Base-by-base conservation (phyloP, 2,329 filamentous ascomycete genomes). In the Meredithiella fracta region DNA sequence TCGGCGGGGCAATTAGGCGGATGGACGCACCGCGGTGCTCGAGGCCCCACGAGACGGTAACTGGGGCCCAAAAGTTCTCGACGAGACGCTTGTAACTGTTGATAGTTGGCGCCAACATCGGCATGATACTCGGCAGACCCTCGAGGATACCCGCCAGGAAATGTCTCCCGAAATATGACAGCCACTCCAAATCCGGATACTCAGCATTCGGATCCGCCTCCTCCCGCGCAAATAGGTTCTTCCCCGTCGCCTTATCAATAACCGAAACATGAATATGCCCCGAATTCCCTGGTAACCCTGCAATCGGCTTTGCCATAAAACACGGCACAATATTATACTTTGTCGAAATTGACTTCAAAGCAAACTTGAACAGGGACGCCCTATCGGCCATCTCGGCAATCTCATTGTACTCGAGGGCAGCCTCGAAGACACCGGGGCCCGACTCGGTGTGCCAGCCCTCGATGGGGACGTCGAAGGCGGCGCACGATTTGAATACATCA, bases 41-140 rank as follows among this genome's bases (percentile, higher is more conserved):
- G 3, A 96, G 72, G 0, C 92, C 92, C 92, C 92, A 98, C 0
- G 88, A 95, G 0, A 97, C 92, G 0, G 91, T 96, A 4, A 98
- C 92, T 0, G 92, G 92, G 0, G 92, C 92, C 92, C 92, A 98
- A 70, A 96, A 97, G 71, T 97, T 97, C 73, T 98, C 92, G 1
- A 98, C 92, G 0, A 98, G 77, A 2, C 92, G 83, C 72, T 98
- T 98, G 75, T 98, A 98, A 60, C 87, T 94, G 75, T 98, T 98
- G 65, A 98, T 79, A 1, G 88, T 98, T 0, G 92, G 92, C 0
- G 91, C 92, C 11, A 98, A 75, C 58, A 97, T 74, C 0, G 92
- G 92, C 92, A 98, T 98, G 62, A 97, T 80, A 65, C 96, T 88
- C 1, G 92, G 88, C 3, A 98, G 76, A 14, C 91, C 92, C 23